Evolutionary conservation across 352 stramenopile genomes (phyloP).

Genomic region (Pythium angustatum): DNA sequence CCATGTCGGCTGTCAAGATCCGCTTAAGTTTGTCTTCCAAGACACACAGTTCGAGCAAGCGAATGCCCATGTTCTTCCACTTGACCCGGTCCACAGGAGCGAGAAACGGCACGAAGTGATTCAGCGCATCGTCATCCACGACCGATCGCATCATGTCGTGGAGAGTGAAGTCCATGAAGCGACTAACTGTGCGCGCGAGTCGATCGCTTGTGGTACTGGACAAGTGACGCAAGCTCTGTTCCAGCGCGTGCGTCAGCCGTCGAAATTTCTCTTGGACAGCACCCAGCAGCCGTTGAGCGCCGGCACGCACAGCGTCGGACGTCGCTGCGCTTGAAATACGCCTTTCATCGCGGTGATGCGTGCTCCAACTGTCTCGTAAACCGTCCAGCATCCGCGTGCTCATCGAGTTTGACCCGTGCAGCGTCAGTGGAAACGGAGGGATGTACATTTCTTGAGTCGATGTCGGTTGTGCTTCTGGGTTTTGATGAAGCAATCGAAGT

Average conservation of each 20-base stretch:
- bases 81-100: slow-evolving; percentile 7
- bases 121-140: slow-evolving; percentile 38
- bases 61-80: slow-evolving; percentile 30
- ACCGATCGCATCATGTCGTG: slow-evolving; percentile 5
- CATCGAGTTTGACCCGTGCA: slow-evolving; percentile 30
- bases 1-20: slow-evolving; percentile 15
- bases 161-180: neutral
- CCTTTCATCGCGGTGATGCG: slow-evolving; percentile 30
- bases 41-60: slow-evolving; percentile 70
- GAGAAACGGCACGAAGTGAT: slow-evolving; percentile 34
- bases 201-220: neutral
- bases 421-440: slow-evolving; percentile 31
- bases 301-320: neutral
- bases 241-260: neutral
- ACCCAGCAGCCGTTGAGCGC: neutral
- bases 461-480: neutral
- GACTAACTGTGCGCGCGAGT: neutral
- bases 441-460: neutral
- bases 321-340: neutral
- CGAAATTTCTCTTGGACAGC: neutral
- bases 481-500: neutral
- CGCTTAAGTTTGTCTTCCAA: slow-evolving; percentile 72
- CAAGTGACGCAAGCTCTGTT: neutral
- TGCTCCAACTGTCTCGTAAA: slow-evolving; percentile 43
- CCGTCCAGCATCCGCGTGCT: slow-evolving; percentile 41